Evolutionary conservation across 768 basidiomycete genomes (phyloP).

Genomic region (Lactifluus rugatus): DNA sequence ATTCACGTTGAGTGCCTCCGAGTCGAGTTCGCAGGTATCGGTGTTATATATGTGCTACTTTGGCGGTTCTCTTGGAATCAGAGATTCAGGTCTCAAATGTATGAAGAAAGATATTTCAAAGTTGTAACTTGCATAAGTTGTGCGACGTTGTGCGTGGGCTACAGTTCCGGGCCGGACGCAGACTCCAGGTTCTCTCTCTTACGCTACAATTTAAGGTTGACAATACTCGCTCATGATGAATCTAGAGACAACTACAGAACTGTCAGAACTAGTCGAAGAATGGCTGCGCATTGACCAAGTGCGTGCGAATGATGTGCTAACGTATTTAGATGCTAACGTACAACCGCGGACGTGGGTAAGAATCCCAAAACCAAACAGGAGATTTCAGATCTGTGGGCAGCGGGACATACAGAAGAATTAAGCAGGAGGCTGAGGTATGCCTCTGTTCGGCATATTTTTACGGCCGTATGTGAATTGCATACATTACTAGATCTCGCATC

Average conservation of each 20-base stretch:
- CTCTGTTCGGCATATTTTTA: background rate
- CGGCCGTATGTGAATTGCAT: background rate
- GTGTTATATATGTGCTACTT: background rate
- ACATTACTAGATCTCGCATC: slow-evolving; percentile 55
- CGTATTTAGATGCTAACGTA: background rate
- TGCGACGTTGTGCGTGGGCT: too few relatives aligned
- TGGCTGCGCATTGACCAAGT: slow-evolving; percentile 45
- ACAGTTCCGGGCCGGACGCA: too few relatives aligned
- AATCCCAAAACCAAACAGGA: slow-evolving; percentile 42
- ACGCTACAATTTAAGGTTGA: background rate
- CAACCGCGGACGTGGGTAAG: slow-evolving; percentile 25
- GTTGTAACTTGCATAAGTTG: too few relatives aligned
- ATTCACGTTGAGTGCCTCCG: background rate
- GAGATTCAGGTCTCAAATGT: too few relatives aligned
- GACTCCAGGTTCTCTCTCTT: too few relatives aligned
- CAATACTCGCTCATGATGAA: background rate
- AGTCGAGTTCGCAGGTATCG: background rate
- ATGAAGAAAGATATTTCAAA: too few relatives aligned
- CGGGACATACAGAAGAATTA: slow-evolving; percentile 37
- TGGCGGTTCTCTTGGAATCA: background rate
- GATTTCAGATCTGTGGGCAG: slow-evolving; percentile 38
- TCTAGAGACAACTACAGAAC: background rate
- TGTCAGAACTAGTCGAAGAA: slow-evolving; percentile 38
- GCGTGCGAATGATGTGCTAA: background rate
- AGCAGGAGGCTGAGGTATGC: slow-evolving; percentile 46